phyloP scores from a whole-genome alignment of 495 filamentous ascomycete genomes.

The Aspergillus nidulans region DNA sequence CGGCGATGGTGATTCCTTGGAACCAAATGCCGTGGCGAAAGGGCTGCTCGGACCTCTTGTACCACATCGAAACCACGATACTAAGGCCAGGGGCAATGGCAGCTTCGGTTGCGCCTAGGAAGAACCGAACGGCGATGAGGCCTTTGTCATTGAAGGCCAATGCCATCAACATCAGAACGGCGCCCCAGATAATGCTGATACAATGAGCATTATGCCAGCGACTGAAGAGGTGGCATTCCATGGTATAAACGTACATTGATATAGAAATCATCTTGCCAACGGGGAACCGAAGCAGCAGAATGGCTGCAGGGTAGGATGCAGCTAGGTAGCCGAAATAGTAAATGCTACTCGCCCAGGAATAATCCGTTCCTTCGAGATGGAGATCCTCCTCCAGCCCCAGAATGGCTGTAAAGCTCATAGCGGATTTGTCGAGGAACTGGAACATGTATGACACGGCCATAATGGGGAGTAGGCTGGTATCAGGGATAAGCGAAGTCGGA shows the following conservation, averaged over 20 bases:
- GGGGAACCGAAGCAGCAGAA: background rate
- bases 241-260: background rate
- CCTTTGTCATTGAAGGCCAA: background rate
- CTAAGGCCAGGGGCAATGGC: slow-evolving; percentile 51
- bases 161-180: background rate
- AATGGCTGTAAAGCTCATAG: background rate
- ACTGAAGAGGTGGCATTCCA: no score
- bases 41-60: slow-evolving; percentile 54
- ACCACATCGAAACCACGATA: slow-evolving; percentile 45
- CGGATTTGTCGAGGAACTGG: background rate
- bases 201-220: background rate
- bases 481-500: background rate
- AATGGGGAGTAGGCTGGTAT: background rate
- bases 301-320: background rate
- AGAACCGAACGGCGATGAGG: slow-evolving; percentile 35
- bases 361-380: background rate
- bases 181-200: background rate
- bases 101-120: slow-evolving; percentile 59
- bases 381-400: background rate
- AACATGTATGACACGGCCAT: background rate
- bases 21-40: slow-evolving; percentile 58
- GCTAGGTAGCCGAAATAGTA: slow-evolving; percentile 4
- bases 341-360: slow-evolving; percentile 2
- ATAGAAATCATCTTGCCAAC: background rate
- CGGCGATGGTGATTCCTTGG: slow-evolving; percentile 53